Percentiles rank a stretch among this genome's conserved stretches.
Conservation (phyloP, 2,329 filamentous ascomycete genomes). For the Nemania diffusa region DNA sequence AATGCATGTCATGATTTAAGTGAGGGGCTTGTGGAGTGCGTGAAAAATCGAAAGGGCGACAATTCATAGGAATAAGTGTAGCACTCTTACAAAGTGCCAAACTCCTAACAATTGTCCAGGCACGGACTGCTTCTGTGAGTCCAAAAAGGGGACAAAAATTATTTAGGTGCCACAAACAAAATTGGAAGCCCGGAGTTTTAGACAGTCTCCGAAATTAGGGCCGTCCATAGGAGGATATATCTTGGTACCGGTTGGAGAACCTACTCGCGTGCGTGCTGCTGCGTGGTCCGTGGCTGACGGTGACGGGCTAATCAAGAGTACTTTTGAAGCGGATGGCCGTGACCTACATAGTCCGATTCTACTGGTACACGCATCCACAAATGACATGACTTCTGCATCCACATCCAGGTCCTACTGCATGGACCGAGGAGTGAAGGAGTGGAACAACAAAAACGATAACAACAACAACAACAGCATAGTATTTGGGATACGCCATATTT, state of each 20-base stretch:
- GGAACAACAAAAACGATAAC: neutral
- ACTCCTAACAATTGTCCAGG: neutral
- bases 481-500: neutral
- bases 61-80: neutral
- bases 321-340: slow-evolving; percentile 14
- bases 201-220: slow-evolving; percentile 26
- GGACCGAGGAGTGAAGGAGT: slow-evolving; percentile 14
- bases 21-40: slow-evolving; percentile 19
- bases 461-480: slow-evolving; percentile 6
- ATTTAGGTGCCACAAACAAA: slow-evolving; percentile 17
- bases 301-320: slow-evolving; percentile 30
- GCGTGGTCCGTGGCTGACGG: slow-evolving; percentile 6
- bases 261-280: neutral
- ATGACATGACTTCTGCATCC: slow-evolving; percentile 33
- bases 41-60: neutral
- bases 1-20: slow-evolving; percentile 13
- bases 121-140: neutral
- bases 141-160: neutral
- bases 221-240: slow-evolving; percentile 11
- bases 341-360: slow-evolving; percentile 20
- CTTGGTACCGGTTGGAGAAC: slow-evolving; percentile 30
- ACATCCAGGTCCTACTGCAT: slow-evolving; percentile 27
- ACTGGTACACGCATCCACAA: slow-evolving; percentile 28
- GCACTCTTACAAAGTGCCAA: neutral
- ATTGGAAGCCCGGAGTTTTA: slow-evolving; percentile 29